Base-by-base conservation (phyloP, 2,329 filamentous ascomycete species). In the Cadophora sp. region DNA sequence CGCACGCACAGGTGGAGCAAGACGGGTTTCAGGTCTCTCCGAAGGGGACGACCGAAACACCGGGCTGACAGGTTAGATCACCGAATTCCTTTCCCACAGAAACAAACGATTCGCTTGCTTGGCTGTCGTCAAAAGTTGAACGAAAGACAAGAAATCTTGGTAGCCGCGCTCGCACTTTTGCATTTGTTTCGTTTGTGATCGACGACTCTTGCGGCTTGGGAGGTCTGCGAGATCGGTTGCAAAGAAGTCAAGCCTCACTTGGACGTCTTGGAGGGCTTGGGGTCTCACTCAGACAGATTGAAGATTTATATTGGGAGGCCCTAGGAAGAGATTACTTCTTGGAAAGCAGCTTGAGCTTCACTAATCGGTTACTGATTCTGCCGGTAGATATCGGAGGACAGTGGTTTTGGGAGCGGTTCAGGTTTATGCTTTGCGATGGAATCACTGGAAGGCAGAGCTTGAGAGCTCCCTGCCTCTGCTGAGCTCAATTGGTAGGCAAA, bases 161-260 rank as follows among this genome's bases (percentile, higher is more conserved):
- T 59, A 24, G 5, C 22, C 56, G 53, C 53, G 18, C 53, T 56
- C 30, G 18, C 18, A 14, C 2, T 22, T 13, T 59, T 30, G 11
- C 20, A 11, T 60, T 60, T 60, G 58, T 60, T 60, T 60, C 58
- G 58, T 60, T 60, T 60, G 41, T 58, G 36, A 59, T 59, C 56
- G 20, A 1, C 56, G 39, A 5, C 22, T n/a, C 24, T 58, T 39
- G 20, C 14, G 27, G 36, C 39, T 59, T 24, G 36, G 51, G 30
- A 56, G 14, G 33, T n/a, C n/a, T 22, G 33, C 20, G 33, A 24
- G 56, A 45, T 59, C 56, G 56, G 9, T 43, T 30, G 39, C 22
- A 18, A 45, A 33, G 41, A 59, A 59, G 24, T 30, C 41, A 47
- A 60, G 41, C 41, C 36, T 60, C 58, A 60, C 43, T 47, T 60